Base-by-base conservation (phyloP, 139 green algal genomes). In the Yamagishiella unicocca region DNA sequence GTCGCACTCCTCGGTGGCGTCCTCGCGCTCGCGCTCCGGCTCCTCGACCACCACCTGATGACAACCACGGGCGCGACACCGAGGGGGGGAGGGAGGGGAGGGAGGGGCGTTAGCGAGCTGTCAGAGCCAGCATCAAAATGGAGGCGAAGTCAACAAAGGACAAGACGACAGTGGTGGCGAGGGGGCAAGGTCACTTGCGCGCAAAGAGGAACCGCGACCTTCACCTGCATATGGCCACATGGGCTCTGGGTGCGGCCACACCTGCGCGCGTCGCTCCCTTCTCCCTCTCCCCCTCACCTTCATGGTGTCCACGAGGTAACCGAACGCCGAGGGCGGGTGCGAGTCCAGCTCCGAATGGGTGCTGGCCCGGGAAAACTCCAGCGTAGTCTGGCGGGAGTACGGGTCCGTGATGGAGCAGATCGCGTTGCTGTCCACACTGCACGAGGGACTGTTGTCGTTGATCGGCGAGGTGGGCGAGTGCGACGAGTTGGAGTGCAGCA, bases 31-130 rank as follows among this genome's bases (percentile, higher is more conserved):
- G 3, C 79, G 61, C 61, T 85, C 79, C 6, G 79, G 79, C 79
- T 85, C 79, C 62, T 85, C 79, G 2, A 62, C 79, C 19, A 85
- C 79, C n/a, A 75, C 79, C 79, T 75, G 79, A n/a, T n/a, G n/a
- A n/a, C n/a, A n/a, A n/a, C n/a, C n/a, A n/a, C n/a, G n/a, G n/a
- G n/a, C n/a, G n/a, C n/a, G n/a, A n/a, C n/a, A n/a, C n/a, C n/a
- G n/a, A n/a, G n/a, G n/a, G n/a, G n/a, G n/a, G n/a, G 58, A 22
- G 6, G 58, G 58, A n/a, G 58, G 22, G n/a, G 58, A 58, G 50
- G 50, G 50, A 58, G n/a, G n/a, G n/a, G n/a, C n/a, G n/a, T n/a
- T n/a, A n/a, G n/a, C n/a, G n/a, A n/a, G n/a, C n/a, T n/a, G n/a
- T n/a, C n/a, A n/a, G n/a, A n/a, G n/a, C n/a, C n/a, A n/a, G n/a